phyloP scores from a whole-genome alignment of 2,329 filamentous ascomycete genomes.

The Aaosphaeria pasadenensis region DNA sequence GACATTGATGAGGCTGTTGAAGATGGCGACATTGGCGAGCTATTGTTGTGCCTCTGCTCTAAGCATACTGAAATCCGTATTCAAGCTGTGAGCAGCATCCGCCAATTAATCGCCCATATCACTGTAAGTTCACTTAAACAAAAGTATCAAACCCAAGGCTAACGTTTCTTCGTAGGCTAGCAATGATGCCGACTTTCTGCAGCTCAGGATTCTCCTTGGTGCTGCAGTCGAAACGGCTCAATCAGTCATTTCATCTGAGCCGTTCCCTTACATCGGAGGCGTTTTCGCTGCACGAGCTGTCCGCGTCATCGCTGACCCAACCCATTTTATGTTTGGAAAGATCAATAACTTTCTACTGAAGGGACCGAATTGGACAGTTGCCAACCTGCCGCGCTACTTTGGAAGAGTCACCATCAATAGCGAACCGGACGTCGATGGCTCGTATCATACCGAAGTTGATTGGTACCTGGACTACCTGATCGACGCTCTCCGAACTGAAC shows the following conservation, averaged over 20 bases:
- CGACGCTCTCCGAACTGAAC: conserved; percentile 59
- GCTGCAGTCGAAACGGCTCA: conserved; percentile 72
- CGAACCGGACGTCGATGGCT: conserved; percentile 71
- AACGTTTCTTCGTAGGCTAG: conserved; percentile 53
- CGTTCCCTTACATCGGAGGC: conserved; percentile 71
- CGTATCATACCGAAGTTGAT: conserved; percentile 63
- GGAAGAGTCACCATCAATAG: conserved; percentile 71
- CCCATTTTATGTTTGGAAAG: conserved; percentile 82
- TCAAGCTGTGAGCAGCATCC: conserved; percentile 69
- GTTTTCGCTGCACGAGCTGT: conserved; percentile 72
- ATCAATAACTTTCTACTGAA: conserved; percentile 80
- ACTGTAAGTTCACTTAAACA: conserved; percentile 33
- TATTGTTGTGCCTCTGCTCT: conserved; percentile 76
- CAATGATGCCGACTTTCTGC: conserved; percentile 70
- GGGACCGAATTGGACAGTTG: conserved; percentile 68
- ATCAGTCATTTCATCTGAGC: conserved; percentile 8
- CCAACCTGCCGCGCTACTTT: conserved; percentile 57
- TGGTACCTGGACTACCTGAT: conserved; percentile 74
- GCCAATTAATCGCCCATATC: conserved; percentile 57
- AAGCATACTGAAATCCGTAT: conserved; percentile 71
- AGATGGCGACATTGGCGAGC: conserved; percentile 66
- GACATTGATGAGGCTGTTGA: conserved; percentile 76
- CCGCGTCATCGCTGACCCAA: conserved; percentile 68
- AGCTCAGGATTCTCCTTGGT: conserved; percentile 74
- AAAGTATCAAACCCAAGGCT: conserved; percentile 1